Conservation (phyloP, 1,284 basidiomycete species). For the Hymenochaete sp. region DNA sequence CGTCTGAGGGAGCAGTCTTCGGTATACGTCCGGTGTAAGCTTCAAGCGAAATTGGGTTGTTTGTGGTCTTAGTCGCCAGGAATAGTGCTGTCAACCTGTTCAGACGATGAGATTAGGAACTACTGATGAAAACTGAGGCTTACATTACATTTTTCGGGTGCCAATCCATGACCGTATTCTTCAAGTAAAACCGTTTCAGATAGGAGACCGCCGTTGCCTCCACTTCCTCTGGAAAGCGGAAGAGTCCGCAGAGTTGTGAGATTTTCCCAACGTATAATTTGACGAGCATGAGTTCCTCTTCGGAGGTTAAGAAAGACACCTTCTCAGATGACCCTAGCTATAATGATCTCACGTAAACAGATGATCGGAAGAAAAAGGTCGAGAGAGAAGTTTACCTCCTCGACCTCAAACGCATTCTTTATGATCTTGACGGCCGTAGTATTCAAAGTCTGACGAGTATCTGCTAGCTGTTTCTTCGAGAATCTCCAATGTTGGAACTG, state of each 20-base stretch:
- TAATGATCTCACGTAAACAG: constrained; percentile 3
- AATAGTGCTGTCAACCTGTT: constrained; percentile 92
- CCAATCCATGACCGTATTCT: constrained; percentile 99
- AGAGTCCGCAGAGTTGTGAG: constrained; percentile 75
- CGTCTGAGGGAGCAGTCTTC: constrained; percentile 69
- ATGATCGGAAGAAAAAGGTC: not conserved
- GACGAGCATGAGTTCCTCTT: constrained; percentile 85
- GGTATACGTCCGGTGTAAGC: constrained; percentile 75
- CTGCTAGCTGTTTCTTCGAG: constrained; percentile 54
- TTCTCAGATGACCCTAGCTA: constrained; percentile 60
- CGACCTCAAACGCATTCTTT: constrained; percentile 65
- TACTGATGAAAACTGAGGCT: constrained; percentile 2
- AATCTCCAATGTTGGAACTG: constrained; percentile 87
- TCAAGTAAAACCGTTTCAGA: constrained; percentile 94
- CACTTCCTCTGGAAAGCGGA: constrained; percentile 85
- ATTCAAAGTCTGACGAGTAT: constrained; percentile 61
- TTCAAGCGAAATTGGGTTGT: constrained; percentile 83
- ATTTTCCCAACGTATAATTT: constrained; percentile 86
- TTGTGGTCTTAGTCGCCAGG: constrained; percentile 94
- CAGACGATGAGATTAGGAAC: constrained; percentile 5
- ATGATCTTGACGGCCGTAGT: constrained; percentile 67
- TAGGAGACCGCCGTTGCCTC: constrained; percentile 89
- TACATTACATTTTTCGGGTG: constrained; percentile 98
- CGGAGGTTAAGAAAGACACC: constrained; percentile 66
- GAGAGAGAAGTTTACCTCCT: constrained; percentile 51